Evolutionary conservation across 306 rosid species (phyloP).

Genomic region (Amphicarpaea edgeworthii): DNA sequence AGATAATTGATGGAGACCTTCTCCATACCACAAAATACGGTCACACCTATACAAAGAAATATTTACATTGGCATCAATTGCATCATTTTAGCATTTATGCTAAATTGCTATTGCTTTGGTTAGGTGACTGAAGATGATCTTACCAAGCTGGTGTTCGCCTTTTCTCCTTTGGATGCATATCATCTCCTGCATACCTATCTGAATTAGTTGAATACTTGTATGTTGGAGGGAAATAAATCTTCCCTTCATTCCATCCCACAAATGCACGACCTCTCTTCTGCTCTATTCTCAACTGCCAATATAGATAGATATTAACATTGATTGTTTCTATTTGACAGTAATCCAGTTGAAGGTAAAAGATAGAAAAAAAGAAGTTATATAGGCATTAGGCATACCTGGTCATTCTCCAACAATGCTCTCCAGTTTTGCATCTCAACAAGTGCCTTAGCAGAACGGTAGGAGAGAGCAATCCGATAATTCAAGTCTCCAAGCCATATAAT

Average conservation of each 20-base stretch:
- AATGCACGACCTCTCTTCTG: constrained; percentile 89
- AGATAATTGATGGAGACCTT: constrained; percentile 95
- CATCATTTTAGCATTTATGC: constrained; percentile 27
- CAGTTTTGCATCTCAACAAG: constrained; percentile 99
- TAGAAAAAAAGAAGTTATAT: constrained; percentile 8
- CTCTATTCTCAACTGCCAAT: constrained; percentile 83
- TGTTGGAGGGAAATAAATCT: constrained; percentile 96
- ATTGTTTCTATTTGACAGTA: constrained; percentile 21
- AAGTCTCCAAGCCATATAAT: constrained; percentile 99
- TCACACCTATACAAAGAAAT: constrained; percentile 78
- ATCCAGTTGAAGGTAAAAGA: constrained; percentile 16
- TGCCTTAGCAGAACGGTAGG: constrained; percentile 93
- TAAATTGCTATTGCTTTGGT: constrained; percentile 28
- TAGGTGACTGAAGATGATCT: constrained; percentile 43
- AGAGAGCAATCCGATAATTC: constrained; percentile 92
- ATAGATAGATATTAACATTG: constrained; percentile 6
- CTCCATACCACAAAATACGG: constrained; percentile 96
- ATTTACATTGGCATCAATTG: constrained; percentile 33
- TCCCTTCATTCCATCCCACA: constrained; percentile 97
- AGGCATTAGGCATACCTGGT: constrained; percentile 70
- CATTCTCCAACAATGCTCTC: constrained; percentile 97
- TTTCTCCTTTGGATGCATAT: constrained; percentile 94
- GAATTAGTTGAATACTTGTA: constrained; percentile 97
- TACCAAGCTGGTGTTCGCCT: constrained; percentile 99
- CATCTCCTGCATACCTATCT: constrained; percentile 94